Base-by-base conservation (phyloP, 176 grass and related monocot genomes). In the Zoysia pacifica region DNA sequence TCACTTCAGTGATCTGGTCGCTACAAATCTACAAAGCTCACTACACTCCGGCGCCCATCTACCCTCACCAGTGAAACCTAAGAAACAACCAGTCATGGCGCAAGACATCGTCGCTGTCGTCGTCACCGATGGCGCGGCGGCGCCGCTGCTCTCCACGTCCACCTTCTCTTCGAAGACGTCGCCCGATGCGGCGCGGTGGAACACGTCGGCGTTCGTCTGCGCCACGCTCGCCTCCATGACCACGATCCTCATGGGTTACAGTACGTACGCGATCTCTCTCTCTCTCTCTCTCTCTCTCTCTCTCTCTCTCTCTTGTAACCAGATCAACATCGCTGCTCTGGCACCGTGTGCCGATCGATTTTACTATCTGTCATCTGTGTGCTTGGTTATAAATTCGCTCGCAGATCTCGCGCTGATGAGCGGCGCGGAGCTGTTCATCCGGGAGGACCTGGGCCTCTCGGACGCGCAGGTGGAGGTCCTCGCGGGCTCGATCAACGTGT, bases 341-440 rank as follows among this genome's bases (percentile, higher is more conserved):
- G 28, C 28, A 28, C 28, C 28, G 28, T 28, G 28, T 28, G 28
- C 28, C 28, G 28, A 28, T 28, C 28, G 28, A 28, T 28, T 28
- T 28, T 28, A 28, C 28, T 28, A 28, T 28, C 28, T 28, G 28
- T 28, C 28, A 28, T 28, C 28, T 28, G 28, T 28, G 28, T 28
- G 28, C 28, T 28, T 28, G 28, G 28, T 28, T 28, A 28, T 28
- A 28, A 28, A 28, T 28, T 28, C 28, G 28, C 28, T 18, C 3
- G 70, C 67, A 90, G 88, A 90, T 50, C 60, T 87, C 0, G 75
- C 80, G 65, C 44, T 90, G 80, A 90, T 90, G 84, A 87, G 88
- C 77, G 88, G 84, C 11, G 88, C 88, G 51, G 74, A 87, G 52
- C 81, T 90, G 64, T 90, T 90, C 88, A 87, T 90, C n/a, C 76